Base-by-base conservation (phyloP, 371 early-diverging fungal genomes). In the Chytridiales sp. region DNA sequence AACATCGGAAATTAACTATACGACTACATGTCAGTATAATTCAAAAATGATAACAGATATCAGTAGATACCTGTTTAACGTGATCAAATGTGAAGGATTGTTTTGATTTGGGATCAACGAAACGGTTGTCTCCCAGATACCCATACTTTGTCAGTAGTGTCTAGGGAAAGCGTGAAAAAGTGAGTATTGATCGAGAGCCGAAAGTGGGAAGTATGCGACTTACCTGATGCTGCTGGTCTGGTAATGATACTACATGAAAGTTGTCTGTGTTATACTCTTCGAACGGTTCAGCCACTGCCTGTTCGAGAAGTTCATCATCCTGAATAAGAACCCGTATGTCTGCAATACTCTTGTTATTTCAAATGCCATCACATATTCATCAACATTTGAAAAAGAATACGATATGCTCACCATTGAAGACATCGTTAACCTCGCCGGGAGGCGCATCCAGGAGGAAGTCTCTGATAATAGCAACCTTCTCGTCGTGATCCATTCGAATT, bases 381-480 rank as follows among this genome's bases (percentile, higher is more conserved):
- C 26, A 8, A 41, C 4, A 31, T 4, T 6, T 36, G 30, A 4
- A 21, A 21, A 56, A 3, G 34, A 19, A 38, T 40, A 46, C 42
- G 31, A 27, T 17, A 39, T 19, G 32, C 65, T 56, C 81, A 93
- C 95, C 95, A 61, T 92, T 92, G 65, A 91, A 91, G 17, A 97
- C 94, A 70, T 95, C 94, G 70, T 89, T 88, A n/a, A 95, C 84
- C 82, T 95, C 95, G 42, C 98, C 98, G 6, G 98, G 98, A 22
- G 98, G 98, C 49, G 90, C 87, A 31, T 86, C 84, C 47, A 87
- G 75, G 29, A 97, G 75, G 60, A 97, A 91, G 26, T 77, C 72
- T n/a, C 87, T 78, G 24, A 89, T 92, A 59, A 91, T 90, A 52
- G 85, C 78, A 31, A 94, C 56, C 22, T 68, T 66, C 54, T 52